Conservation (phyloP, 345 rosid species). For the Lenwebbia sp. region DNA sequence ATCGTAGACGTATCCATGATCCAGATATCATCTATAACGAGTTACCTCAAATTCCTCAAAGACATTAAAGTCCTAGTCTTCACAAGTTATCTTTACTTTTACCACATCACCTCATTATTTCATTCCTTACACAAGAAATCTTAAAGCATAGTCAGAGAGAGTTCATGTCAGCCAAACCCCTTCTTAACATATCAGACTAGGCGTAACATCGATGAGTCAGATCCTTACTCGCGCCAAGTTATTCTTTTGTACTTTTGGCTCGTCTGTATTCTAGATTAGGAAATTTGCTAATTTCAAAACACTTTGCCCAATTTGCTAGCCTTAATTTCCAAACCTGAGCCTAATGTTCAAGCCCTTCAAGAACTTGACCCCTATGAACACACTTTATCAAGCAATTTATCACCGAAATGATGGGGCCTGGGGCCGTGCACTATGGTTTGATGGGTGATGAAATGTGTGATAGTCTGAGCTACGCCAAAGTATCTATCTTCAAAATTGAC, state of each 20-base stretch:
- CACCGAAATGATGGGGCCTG: not conserved
- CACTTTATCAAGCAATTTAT: not conserved
- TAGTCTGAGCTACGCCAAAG: not conserved
- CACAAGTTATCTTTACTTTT: not conserved
- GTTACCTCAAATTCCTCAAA: not conserved
- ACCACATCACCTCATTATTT: not conserved
- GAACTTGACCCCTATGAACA: not conserved
- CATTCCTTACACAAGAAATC: not conserved
- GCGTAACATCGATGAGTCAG: too few relatives aligned
- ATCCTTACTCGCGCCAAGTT: not conserved
- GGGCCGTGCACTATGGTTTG: not conserved
- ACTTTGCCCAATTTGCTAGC: not conserved
- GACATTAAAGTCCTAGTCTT: not conserved
- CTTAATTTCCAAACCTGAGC: not conserved
- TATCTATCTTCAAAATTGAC: not conserved
- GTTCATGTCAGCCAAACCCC: not conserved
- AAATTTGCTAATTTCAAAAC: not conserved
- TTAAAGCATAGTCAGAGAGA: not conserved
- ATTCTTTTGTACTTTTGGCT: not conserved
- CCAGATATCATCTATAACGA: not conserved
- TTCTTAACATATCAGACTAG: not conserved
- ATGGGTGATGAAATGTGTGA: not conserved
- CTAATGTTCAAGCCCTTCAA: not conserved
- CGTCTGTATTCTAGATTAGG: not conserved
- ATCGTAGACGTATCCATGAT: not conserved